A percentile compares a stretch with the other conserved stretches of the same genome.
Evolutionary conservation across 179 eudicot species (phyloP).

Genomic region (Silene noctiflora): DNA sequence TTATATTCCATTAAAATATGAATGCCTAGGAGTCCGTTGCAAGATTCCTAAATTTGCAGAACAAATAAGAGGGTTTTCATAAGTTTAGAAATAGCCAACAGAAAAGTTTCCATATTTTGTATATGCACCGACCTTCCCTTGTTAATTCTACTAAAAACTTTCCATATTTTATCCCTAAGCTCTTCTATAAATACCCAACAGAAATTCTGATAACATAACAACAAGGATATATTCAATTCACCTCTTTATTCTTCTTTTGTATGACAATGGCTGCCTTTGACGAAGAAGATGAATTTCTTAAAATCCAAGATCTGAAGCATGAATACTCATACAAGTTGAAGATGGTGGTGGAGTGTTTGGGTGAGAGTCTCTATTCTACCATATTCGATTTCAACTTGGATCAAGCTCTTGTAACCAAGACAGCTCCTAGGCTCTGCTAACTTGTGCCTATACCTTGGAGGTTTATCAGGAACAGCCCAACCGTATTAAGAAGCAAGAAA

Average conservation of each 20-base stretch:
- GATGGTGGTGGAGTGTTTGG: not conserved
- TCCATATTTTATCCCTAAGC: not conserved
- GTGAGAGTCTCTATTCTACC: not conserved
- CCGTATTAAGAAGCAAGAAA: not conserved
- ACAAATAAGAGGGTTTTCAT: too few relatives aligned
- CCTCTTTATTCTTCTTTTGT: not conserved
- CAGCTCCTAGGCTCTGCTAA: not conserved
- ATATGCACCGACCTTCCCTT: too few relatives aligned
- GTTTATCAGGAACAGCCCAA: not conserved
- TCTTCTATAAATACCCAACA: not conserved
- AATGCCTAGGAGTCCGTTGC: too few relatives aligned
- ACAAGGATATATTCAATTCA: not conserved
- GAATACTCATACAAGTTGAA: not conserved
- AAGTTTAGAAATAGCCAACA: too few relatives aligned
- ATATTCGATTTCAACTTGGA: too few relatives aligned
- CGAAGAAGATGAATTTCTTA: too few relatives aligned
- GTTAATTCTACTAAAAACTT: too few relatives aligned
- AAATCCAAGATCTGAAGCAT: not conserved
- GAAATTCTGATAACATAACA: not conserved
- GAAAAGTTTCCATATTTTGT: too few relatives aligned
- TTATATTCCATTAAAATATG: too few relatives aligned
- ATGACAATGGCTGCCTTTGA: not conserved
- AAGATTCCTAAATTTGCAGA: too few relatives aligned
- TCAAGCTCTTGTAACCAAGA: too few relatives aligned
- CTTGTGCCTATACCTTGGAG: not conserved